Evolutionary conservation across 2,329 filamentous ascomycete species (phyloP), one percentile per base, ranked within the genome.

Genomic region (Colletotrichum eremochloae): DNA sequence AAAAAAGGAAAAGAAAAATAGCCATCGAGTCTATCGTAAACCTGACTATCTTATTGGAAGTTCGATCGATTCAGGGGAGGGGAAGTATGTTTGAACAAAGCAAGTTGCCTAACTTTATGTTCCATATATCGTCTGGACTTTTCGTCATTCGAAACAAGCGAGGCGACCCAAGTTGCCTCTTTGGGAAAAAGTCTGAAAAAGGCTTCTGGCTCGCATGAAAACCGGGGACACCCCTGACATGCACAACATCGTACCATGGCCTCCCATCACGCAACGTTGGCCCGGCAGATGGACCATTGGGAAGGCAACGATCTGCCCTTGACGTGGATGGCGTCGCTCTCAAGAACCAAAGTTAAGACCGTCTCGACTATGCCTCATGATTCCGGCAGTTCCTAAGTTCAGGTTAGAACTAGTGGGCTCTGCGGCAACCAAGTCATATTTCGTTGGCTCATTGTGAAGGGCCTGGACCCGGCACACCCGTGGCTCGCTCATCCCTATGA

Each of bases 281-380:
- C 50, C 38, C 33, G 31, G 66, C 38, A 44, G 20, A 29, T 18
- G 15, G 68, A 24, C 60, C 8, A n/a, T 20, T 14, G 29, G 63
- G 56, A 20, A 62, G 24, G 29, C 20, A 52, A n/a, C 46, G n/a
- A 33, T 36, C 29, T 48, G 31, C 52, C 36, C 42, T 57, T 29
- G 31, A 3, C 6, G 29, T n/a, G 20, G 15, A 46, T 8, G 29
- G 58, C 50, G 29, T 29, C 58, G 24, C 48, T 48, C 38, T 48
- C 69, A 2, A 15, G 5, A 69, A 46, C 61, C 48, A 58, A 40
- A 52, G 50, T 61, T 48, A 29, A 56, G 55, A 29, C 66, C 66
- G 66, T 72, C 66, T 69, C 69, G 69, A 72, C 69, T 72, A 33
- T 72, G 69, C 69, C 55, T 69, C 69, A 69, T 61, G 55, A 64